Evolutionary conservation across 306 rosid species (phyloP), one percentile per base, ranked within the genome.

Genomic region (Comarum palustre): DNA sequence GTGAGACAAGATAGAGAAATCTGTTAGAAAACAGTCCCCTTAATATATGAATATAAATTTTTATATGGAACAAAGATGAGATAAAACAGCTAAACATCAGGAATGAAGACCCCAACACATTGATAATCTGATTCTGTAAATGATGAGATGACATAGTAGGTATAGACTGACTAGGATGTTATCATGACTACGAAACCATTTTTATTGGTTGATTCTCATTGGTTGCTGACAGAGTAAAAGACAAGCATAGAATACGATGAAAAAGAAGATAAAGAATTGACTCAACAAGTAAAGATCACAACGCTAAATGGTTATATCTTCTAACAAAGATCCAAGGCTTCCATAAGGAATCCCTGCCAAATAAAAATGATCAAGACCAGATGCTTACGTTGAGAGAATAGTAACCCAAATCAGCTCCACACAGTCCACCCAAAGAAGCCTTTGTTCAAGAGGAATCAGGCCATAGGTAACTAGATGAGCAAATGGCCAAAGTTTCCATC

Each of bases 401-500:
- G 99, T 94, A 76, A 94, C 97, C 99, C 99, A 94, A 57, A 94
- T 84, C 73, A 94, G 96, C 91, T 94, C 97, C 15, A 94, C 84
- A 20, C 97, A 86, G 74, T 94, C 99, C 80, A 91, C 99, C 99
- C 95, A 94, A 62, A 91, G 97, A 82, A 94, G 96, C 87, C 99
- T 85, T 87, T 91, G 99, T 61, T 91, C 99, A 66, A 94, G 82
- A 43, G 97, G 97, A 78, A 94, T 63, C 66, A 91, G 81, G 66
- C 99, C 96, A 78, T 94, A 89, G n/a, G 99, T 94, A 82, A 91
- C 72, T 75, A 94, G 78, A 91, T 91, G 99, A 34, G 99, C 99
- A 78, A 94, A 94, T 80, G 99, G 99, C 97, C 99, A 89, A 68
- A 94, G 97, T 80, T 94, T 89, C 99, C 99, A 91, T 52, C 99